Evolutionary conservation across 2,329 filamentous ascomycete genomes (phyloP), one percentile per base, ranked within the genome.

Genomic region (Neonectria coccinea): DNA sequence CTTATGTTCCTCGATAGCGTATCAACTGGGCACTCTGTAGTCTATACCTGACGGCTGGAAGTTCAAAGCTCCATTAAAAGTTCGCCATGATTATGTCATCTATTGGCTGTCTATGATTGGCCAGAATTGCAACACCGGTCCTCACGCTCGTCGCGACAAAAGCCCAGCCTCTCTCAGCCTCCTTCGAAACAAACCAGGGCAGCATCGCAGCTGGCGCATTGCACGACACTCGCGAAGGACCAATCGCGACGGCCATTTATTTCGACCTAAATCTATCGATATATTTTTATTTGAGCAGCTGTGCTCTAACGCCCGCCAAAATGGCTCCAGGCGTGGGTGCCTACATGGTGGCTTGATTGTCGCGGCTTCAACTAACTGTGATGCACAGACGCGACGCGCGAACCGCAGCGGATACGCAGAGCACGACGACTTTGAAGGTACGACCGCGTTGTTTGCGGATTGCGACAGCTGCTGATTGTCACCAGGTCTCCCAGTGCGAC

Each of bases 401-500:
- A 85, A 85, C 66, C 83, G 87, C 62, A 79, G 83, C 67, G 85
- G 82, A 56, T 88, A 86, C 67, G 81, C 84, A 42, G 87, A 89
- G 68, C 86, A 88, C 71, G 87, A 89, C 73, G 86, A 88, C 67
- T 88, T 89, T 60, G 87, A 89, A 79, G 86, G 84, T 85, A 76
- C 63, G 71, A 52, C 60, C 39, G 42, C 25, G 20, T 33, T n/a
- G 12, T 54, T 52, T 42, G 51, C 58, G 11, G 9, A 10, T 44
- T 8, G 27, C 25, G 42, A 56, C 61, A 54, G 31, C 45, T 67
- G 59, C 70, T 77, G 59, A 78, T 47, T n/a, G 16, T 25, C 54
- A 36, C 83, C 87, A 85, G 93, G 94, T 64, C 86, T 97, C 11
- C 95, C 95, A 16, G 91, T 97, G 62, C 91, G 94, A 74, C 93